Evolutionary conservation across 495 filamentous ascomycete genomes (phyloP), one percentile per base, ranked within the genome.

Genomic region (Paragyromitra xinjiangensis): DNA sequence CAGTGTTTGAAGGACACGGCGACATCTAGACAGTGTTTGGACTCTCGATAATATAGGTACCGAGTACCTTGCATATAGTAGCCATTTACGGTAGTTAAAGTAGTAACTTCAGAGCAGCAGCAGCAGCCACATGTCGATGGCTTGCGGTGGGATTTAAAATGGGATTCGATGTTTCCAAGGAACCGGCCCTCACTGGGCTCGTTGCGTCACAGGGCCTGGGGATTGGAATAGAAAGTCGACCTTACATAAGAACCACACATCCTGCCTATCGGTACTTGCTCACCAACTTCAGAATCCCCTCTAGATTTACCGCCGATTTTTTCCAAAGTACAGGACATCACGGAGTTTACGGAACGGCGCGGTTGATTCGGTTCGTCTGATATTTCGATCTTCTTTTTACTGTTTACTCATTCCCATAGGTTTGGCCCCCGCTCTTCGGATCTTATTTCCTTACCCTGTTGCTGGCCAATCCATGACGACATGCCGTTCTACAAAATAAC

Each of bases 401-500:
- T 29, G 42, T 71, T 65, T 69, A 62, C 72, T 63, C 72, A 56
- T 42, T 69, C 42, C 26, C 56, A 62, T 69, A 69, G 71, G 55
- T 62, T 29, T 75, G 67, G 37, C 39, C 34, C 50, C 50, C 11
- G 9, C 34, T 39, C 24, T 62, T 40, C 22, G 44, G 29, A 51
- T 71, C 56, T 71, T n/a, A 24, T 19, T 61, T 45, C 44, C 19
- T 56, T 50, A 14, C 19, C 16, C 29, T 51, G 34, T 72, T 64
- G 39, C 40, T 51, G n/a, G 55, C 44, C 44, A 48, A 58, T 64
- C 12, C 56, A 56, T 75, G 72, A 70, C 66, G 51, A 66, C 74
- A 77, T 77, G 74, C 61, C 50, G 74, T 73, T 77, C 74, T 77
- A 61, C 53, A 77, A 73, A 73, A 77, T 73, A 77, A 76, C 67